A percentile compares a stretch with the other conserved stretches of the same genome.
These are phyloP conservation scores for Zancudomyces culisetae DNA, from an alignment of 371 early-diverging fungal species.

Conservation along the genomic window DNA sequence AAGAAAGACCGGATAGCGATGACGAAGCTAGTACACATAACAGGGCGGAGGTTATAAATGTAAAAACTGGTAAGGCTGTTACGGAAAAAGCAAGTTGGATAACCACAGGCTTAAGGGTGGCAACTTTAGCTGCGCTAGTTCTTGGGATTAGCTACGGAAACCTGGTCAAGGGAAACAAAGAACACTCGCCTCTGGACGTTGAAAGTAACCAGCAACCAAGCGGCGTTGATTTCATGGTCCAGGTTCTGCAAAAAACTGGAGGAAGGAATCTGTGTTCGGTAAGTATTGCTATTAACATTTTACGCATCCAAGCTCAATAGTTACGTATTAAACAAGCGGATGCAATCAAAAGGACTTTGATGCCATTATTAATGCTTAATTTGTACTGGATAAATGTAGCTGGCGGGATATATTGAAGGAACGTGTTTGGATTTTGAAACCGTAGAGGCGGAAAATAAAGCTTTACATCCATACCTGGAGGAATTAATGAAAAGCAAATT, in stretches of 20 bases:
- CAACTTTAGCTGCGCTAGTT: not conserved
- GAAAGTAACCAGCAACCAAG: not conserved
- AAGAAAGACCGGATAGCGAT: no score
- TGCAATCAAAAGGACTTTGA: no score
- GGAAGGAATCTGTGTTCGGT: slow-evolving; percentile 25
- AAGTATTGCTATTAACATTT: no score
- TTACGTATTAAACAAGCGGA: no score
- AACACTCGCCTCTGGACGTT: not conserved
- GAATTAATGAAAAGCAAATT: slow-evolving; percentile 60
- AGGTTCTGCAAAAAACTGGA: slow-evolving; percentile 21
- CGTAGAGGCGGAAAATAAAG: slow-evolving; percentile 49
- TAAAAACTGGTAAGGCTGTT: not conserved
- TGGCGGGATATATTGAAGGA: slow-evolving; percentile 40
- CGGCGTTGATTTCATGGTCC: slow-evolving; percentile 25
- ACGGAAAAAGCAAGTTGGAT: not conserved
- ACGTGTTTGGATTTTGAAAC: slow-evolving; percentile 67
- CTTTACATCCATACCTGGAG: slow-evolving; percentile 38
- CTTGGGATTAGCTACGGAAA: not conserved
- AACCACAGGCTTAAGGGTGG: not conserved
- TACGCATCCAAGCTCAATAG: no score
- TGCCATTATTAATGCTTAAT: no score
- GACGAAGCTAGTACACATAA: not conserved
- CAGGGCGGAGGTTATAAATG: not conserved
- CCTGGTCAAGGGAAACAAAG: not conserved
- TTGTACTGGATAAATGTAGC: no score